phyloP scores from a whole-genome alignment of 495 filamentous ascomycete genomes.

The Ascodesmis nigricans region DNA sequence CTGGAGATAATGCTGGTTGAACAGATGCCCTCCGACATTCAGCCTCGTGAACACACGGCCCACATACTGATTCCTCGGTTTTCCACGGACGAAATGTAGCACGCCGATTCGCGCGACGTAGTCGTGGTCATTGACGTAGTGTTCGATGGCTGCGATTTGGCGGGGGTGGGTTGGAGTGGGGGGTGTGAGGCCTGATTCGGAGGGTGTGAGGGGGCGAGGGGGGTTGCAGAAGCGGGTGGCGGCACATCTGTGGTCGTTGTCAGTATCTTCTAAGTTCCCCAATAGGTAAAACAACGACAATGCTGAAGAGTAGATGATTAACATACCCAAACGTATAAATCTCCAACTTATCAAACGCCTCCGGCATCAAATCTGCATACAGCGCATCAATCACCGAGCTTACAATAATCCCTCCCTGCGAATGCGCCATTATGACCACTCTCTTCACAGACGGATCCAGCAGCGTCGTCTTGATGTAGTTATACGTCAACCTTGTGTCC shows the following conservation, averaged over 20 bases:
- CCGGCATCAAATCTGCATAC: conserved; percentile 47
- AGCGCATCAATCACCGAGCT: conserved; percentile 59
- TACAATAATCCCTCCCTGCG: conserved; percentile 61
- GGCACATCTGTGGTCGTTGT: conserved; percentile 28
- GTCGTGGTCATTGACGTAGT: conserved; percentile 59
- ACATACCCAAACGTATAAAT: conserved; percentile 77
- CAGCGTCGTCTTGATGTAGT: conserved; percentile 34
- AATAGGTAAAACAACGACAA: no score
- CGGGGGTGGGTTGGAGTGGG: conserved; percentile 23
- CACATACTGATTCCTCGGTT: conserved; percentile 36
- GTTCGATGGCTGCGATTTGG: conserved; percentile 51
- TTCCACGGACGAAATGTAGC: conserved; percentile 37
- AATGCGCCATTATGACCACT: conserved; percentile 58
- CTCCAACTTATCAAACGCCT: conserved; percentile 46
- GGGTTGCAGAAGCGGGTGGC: conserved; percentile 84
- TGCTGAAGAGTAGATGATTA: conserved; percentile 4
- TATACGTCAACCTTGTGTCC: conserved; percentile 37
- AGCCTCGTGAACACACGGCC: conserved; percentile 51
- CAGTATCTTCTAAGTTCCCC: no score
- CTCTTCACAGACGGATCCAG: conserved; percentile 36
- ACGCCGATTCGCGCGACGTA: conserved; percentile 59
- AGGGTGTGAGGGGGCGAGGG: conserved; percentile 20
- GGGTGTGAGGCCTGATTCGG: not conserved
- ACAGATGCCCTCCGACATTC: conserved; percentile 42
- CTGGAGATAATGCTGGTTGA: conserved; percentile 49